Evolutionary conservation across 176 grass and related monocot species (phyloP).

Genomic region (Themeda triandra): DNA sequence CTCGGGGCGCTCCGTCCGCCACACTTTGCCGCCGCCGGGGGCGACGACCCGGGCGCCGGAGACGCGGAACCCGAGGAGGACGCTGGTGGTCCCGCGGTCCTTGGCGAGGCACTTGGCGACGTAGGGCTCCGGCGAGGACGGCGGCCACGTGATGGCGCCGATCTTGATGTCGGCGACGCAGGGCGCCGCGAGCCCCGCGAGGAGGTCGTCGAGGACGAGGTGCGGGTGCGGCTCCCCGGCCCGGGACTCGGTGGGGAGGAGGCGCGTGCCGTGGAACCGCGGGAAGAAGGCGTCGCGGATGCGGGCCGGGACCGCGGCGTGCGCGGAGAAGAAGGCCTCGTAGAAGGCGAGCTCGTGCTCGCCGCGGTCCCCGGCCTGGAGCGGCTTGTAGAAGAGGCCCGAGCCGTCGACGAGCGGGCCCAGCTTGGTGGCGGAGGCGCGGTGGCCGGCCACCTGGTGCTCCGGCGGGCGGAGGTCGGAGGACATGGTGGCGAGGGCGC

Average conservation of each 20-base stretch:
- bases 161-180: constrained; percentile 88
- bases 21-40: constrained; percentile 11
- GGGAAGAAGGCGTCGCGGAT: constrained; percentile 63
- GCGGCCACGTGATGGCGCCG: constrained; percentile 69
- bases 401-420: constrained; percentile 65
- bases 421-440: constrained; percentile 5
- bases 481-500: constrained; percentile 14
- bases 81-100: constrained; percentile 62
- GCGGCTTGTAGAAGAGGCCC: constrained; percentile 78
- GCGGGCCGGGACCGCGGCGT: constrained; percentile 34
- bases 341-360: constrained; percentile 69
- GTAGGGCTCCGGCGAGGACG: constrained; percentile 45
- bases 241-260: constrained; percentile 38
- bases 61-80: constrained; percentile 64
- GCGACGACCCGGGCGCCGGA: constrained; percentile 51
- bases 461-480: constrained; percentile 61
- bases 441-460: constrained; percentile 80
- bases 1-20: constrained; percentile 44
- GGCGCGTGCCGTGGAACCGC: constrained; percentile 55
- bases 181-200: constrained; percentile 43
- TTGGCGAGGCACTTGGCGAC: constrained; percentile 67
- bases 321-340: constrained; percentile 51
- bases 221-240: constrained; percentile 47
- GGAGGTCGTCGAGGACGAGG: constrained; percentile 69
- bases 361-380: constrained; percentile 56